phyloP scores from a whole-genome alignment of 2,329 filamentous ascomycete genomes.

The Colletotrichum navitas region DNA sequence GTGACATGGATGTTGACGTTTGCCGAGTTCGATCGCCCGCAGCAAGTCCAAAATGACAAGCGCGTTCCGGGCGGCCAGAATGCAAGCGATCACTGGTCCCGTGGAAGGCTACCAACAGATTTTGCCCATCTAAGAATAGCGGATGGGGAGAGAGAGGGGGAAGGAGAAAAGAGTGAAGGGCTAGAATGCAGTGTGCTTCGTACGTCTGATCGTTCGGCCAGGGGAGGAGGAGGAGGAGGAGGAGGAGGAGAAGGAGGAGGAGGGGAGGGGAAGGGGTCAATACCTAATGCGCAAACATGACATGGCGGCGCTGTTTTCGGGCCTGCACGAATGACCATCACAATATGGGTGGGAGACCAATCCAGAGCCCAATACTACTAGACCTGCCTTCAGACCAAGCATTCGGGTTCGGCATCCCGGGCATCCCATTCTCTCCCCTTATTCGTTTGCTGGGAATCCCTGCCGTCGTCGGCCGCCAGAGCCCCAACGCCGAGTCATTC shows the following conservation, averaged over 20 bases:
- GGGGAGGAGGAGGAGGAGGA: too few relatives aligned
- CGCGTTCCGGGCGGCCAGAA: constrained; percentile 35
- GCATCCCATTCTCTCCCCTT: too few relatives aligned
- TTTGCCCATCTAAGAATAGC: constrained; percentile 23
- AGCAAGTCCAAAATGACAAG: constrained; percentile 17
- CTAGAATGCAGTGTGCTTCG: too few relatives aligned
- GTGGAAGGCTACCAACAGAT: not conserved
- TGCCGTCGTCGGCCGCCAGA: constrained; percentile 12
- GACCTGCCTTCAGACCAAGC: constrained; percentile 30
- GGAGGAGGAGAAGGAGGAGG: too few relatives aligned
- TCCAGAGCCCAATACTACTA: not conserved
- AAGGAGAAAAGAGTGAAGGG: not conserved
- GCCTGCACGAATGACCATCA: constrained; percentile 21
- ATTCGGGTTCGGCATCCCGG: constrained; percentile 11
- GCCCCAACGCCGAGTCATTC: constrained; percentile 32
- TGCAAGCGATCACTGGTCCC: not conserved
- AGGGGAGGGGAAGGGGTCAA: not conserved
- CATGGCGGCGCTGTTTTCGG: not conserved
- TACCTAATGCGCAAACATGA: not conserved
- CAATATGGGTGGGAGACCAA: not conserved
- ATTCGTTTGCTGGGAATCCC: constrained; percentile 17
- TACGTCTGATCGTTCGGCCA: not conserved
- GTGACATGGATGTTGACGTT: not conserved
- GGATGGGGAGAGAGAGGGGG: not conserved
- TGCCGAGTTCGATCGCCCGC: constrained; percentile 24